Evolutionary conservation across 1,284 basidiomycete genomes (phyloP), one percentile per base, ranked within the genome.

Genomic region (Papiliotrema fonsecae): DNA sequence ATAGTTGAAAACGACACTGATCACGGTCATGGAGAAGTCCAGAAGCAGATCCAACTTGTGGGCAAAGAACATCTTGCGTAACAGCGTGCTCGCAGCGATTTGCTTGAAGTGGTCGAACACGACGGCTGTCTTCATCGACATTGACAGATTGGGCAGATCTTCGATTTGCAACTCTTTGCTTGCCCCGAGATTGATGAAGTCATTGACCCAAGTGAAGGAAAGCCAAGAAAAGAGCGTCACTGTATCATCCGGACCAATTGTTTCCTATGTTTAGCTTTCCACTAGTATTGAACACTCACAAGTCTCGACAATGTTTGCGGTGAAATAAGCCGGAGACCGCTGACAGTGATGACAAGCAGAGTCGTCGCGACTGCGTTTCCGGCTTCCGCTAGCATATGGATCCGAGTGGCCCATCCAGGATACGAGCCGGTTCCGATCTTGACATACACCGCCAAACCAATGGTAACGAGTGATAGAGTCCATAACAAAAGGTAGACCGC

Each of bases 161-260:
- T 75, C 70, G 51, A 86, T 83, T 50, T 84, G 77, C 19, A 90
- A 74, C 10, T 84, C 86, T 7, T 75, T 76, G 46, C 77, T 59
- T 16, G 79, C 77, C 13, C 86, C 86, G 71, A 81, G 57, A 6
- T 39, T 39, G 61, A 89, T 81, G 41, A 89, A 75, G 0, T 83
- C 81, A 59, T 83, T 80, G 39, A 90, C 78, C 74, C 88, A 91
- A 2, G 80, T 78, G 67, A 89, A 89, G 1, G 80, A 82, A 45
- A 81, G 76, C 85, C 87, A 89, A n/a, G 81, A 76, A 79, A 82
- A 85, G 14, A 90, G 73, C n/a, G 78, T 82, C 36, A 82, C 84
- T 49, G 78, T 75, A 63, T 90, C 87, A 68, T 91, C 87, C 32
- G 58, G 51, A 3, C 58, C 47, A n/a, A 58, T 40, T 28, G 25